Evolutionary conservation across 2,329 filamentous ascomycete species (phyloP).

Genomic region (Diaporthe sp.): DNA sequence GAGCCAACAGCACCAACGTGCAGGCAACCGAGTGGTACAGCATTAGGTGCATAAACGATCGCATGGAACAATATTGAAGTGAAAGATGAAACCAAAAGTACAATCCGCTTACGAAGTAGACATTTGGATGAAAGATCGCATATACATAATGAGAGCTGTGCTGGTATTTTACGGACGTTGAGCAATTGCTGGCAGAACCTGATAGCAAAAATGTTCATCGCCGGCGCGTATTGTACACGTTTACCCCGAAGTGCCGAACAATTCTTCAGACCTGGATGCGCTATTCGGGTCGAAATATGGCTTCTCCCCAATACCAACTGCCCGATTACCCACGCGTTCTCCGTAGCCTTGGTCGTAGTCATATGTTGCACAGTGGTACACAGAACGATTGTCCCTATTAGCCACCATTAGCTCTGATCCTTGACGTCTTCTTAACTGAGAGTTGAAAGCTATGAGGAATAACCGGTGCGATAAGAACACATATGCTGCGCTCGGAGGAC

Average conservation of each 20-base stretch:
- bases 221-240: not conserved
- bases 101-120: not conserved
- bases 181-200: no score
- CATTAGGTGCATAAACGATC: not conserved
- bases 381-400: constrained; percentile 32
- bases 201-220: not conserved
- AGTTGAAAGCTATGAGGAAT: no score
- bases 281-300: constrained; percentile 32
- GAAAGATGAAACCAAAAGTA: not conserved
- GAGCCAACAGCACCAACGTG: not conserved
- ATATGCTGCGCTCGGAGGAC: not conserved
- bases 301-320: constrained; percentile 31
- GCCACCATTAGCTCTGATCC: not conserved
- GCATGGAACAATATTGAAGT: not conserved
- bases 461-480: not conserved
- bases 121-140: no score
- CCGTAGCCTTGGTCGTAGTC: constrained; percentile 29
- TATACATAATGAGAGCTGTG: no score
- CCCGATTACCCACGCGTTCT: constrained; percentile 26
- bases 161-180: no score
- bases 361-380: constrained; percentile 31
- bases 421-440: not conserved
- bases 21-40: not conserved
- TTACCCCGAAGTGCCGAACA: not conserved
- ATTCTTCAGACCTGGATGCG: constrained; percentile 24